Conservation (phyloP, 2,329 filamentous ascomycete genomes). For the Zymoseptoria pseudotritici region DNA sequence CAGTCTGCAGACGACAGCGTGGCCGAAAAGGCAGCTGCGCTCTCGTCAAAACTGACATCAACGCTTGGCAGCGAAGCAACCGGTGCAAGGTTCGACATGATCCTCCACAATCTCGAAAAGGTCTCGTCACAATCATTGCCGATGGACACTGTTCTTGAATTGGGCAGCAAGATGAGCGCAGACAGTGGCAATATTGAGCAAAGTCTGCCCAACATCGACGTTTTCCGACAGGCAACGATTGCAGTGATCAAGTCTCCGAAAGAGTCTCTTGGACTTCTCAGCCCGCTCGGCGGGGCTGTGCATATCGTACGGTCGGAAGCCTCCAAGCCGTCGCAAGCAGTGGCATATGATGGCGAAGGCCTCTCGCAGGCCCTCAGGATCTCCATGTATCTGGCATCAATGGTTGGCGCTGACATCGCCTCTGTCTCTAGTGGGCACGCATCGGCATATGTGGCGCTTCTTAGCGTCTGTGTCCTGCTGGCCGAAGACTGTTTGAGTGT, state of each 20-base stretch:
- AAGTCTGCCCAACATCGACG: conserved; percentile 29
- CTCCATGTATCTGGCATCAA: conserved; percentile 58
- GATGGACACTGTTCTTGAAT: conserved; percentile 49
- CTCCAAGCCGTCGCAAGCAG: conserved; percentile 19
- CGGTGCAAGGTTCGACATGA: conserved; percentile 39
- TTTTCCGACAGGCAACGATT: conserved; percentile 59
- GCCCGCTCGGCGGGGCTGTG: conserved; percentile 61
- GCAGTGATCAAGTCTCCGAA: conserved; percentile 50
- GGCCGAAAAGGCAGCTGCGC: conserved; percentile 35
- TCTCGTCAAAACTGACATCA: conserved; percentile 23
- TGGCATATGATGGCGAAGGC: conserved; percentile 54
- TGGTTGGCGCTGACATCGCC: conserved; percentile 43
- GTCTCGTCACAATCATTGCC: conserved; percentile 39
- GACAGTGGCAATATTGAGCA: conserved; percentile 12
- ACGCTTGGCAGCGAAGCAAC: conserved; percentile 14
- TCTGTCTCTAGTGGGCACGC: conserved; percentile 25
- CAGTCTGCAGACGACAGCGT: conserved; percentile 48
- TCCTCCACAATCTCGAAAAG: conserved; percentile 45
- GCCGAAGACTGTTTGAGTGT: conserved; percentile 55
- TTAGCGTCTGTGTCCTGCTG: conserved; percentile 49
- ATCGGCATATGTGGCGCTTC: conserved; percentile 39
- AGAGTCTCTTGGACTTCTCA: conserved; percentile 65
- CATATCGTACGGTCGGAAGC: conserved; percentile 48
- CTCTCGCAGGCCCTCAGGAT: conserved; percentile 69
- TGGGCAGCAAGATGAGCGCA: conserved; percentile 41